These are phyloP conservation scores for Ophiostoma perfectum DNA, from an alignment of 2,329 filamentous ascomycete species.

Conservation along the genomic window DNA sequence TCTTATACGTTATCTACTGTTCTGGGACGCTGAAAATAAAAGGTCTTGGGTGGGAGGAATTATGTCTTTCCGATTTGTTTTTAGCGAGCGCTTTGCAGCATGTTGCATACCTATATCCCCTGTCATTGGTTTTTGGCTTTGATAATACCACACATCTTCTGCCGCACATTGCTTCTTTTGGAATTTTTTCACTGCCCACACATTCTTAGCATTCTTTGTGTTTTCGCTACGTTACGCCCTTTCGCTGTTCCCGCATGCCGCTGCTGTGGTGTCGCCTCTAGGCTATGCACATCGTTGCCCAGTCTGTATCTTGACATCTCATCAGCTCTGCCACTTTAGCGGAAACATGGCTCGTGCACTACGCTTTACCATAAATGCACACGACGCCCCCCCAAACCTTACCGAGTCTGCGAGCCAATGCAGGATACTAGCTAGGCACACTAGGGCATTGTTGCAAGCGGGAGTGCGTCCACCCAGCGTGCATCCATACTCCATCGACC, in stretches of 20 bases:
- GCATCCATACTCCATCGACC: not conserved
- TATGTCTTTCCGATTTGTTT: not conserved
- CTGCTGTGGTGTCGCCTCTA: not conserved
- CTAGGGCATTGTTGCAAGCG: not conserved
- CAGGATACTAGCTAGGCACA: not conserved
- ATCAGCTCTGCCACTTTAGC: too few relatives aligned
- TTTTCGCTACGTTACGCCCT: not conserved
- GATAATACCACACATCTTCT: not conserved
- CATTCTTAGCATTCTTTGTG: not conserved
- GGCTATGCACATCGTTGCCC: slow-evolving; percentile 5
- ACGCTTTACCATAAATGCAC: too few relatives aligned
- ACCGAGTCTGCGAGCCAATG: not conserved
- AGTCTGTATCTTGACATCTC: not conserved
- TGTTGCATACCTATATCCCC: not conserved
- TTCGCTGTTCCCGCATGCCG: slow-evolving; percentile 1
- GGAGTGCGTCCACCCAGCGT: not conserved
- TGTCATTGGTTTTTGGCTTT: not conserved
- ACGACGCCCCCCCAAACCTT: too few relatives aligned
- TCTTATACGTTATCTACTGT: not conserved
- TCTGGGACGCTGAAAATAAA: not conserved
- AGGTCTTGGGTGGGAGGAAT: not conserved
- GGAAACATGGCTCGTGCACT: too few relatives aligned
- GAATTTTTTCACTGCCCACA: not conserved
- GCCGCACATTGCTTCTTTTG: not conserved
- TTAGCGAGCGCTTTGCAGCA: not conserved